A percentile compares a stretch with the other conserved stretches of the same genome.
Conservation (phyloP, 176 grass and related monocot genomes). For the Carex cristatella region DNA sequence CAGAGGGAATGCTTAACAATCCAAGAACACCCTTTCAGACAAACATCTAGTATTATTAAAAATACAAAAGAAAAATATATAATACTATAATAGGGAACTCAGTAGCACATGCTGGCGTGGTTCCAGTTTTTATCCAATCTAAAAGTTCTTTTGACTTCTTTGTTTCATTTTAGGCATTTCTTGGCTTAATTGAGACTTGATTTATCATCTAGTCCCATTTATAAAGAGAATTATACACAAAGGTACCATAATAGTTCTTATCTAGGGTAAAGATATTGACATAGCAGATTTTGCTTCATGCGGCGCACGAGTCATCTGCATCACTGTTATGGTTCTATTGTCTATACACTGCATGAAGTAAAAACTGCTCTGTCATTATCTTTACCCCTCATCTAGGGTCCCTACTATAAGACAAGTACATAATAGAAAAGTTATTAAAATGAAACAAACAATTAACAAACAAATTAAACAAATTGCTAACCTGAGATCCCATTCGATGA, state of each 20-base stretch:
- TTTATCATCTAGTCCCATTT: not conserved
- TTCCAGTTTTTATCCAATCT: not conserved
- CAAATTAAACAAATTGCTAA: constrained; percentile 9
- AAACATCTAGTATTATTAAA: constrained; percentile 3
- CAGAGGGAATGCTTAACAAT: constrained; percentile 64
- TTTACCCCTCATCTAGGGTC: no score
- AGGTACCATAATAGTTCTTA: not conserved
- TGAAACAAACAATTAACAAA: not conserved
- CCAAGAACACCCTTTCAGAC: constrained; percentile 62
- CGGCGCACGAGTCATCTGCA: no score
- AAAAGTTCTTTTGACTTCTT: not conserved
- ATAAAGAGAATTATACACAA: not conserved
- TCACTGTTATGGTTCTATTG: no score
- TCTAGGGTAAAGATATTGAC: no score
- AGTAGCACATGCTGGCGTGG: not conserved
- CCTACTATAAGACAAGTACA: no score
- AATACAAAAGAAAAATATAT: not conserved
- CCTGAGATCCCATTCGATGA: constrained; percentile 61
- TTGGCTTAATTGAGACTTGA: not conserved
- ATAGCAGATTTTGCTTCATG: no score
- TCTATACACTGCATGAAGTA: no score
- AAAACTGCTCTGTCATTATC: no score
- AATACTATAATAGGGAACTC: not conserved
- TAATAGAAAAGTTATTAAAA: not conserved
- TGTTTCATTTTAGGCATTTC: not conserved